Conservation (phyloP, 2,329 filamentous ascomycete species). For the Lachnellula subtilissima region DNA sequence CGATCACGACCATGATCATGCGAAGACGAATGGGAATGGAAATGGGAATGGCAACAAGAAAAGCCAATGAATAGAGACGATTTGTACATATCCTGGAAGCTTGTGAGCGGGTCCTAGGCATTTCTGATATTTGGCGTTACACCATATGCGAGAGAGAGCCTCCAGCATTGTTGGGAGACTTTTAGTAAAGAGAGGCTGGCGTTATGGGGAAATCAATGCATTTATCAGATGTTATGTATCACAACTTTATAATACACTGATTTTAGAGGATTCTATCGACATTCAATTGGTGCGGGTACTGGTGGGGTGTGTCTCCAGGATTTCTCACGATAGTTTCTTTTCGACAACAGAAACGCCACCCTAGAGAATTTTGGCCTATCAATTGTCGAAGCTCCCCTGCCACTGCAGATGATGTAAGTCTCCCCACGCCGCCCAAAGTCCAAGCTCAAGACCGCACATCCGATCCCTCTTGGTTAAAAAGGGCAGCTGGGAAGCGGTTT, state of each 20-base stretch:
- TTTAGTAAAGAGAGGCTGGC: constrained; percentile 8
- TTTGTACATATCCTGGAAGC: constrained; percentile 13
- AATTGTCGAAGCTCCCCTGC: constrained; percentile 3
- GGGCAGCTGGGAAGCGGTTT: background rate
- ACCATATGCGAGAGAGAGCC: background rate
- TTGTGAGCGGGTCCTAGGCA: background rate
- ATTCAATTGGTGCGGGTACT: constrained; percentile 6
- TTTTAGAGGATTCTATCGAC: background rate
- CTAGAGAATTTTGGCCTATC: constrained; percentile 4
- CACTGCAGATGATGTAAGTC: background rate
- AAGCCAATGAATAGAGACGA: constrained; percentile 19
- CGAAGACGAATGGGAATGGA: constrained; percentile 34
- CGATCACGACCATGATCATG: constrained; percentile 30
- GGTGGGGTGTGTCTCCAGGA: background rate
- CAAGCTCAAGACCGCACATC: background rate
- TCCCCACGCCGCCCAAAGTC: constrained; percentile 3
- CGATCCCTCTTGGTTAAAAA: background rate
- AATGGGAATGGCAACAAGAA: constrained; percentile 24
- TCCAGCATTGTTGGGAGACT: background rate
- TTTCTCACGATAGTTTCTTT: background rate
- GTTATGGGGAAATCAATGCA: constrained; percentile 10
- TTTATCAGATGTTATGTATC: constrained; percentile 16
- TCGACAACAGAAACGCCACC: constrained; percentile 1
- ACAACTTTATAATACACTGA: constrained; percentile 12
- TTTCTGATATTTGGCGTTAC: constrained; percentile 12